phyloP scores from a whole-genome alignment of 495 filamentous ascomycete species.

The Patellaria atrata region DNA sequence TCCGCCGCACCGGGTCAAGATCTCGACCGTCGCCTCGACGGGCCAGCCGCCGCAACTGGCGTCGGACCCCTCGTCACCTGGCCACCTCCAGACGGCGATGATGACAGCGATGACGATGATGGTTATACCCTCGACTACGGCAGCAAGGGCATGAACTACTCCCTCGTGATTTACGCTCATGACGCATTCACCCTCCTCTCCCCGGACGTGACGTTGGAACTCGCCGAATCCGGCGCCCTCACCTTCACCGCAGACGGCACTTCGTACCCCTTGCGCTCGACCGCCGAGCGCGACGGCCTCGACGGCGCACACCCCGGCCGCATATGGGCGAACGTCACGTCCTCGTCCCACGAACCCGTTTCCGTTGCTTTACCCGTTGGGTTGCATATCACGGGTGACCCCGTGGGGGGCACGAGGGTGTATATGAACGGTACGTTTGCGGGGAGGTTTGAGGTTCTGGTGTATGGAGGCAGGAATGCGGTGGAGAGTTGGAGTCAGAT shows the following conservation, averaged over 20 bases:
- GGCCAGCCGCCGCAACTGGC: no score
- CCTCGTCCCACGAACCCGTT: constrained; percentile 23
- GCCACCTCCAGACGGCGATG: no score
- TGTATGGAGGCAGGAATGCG: constrained; percentile 38
- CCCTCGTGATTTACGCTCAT: background rate
- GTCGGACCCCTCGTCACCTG: no score
- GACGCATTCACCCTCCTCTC: constrained; percentile 30
- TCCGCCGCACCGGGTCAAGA: constrained; percentile 34
- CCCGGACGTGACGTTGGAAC: constrained; percentile 27
- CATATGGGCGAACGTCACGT: constrained; percentile 28
- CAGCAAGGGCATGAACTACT: no score
- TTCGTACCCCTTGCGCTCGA: constrained; percentile 36
- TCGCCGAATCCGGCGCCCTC: constrained; percentile 25
- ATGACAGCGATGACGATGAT: no score
- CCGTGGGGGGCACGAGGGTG: constrained; percentile 31
- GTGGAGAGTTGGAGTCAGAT: constrained; percentile 42
- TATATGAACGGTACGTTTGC: constrained; percentile 33
- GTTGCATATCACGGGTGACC: constrained; percentile 29
- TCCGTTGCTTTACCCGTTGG: constrained; percentile 11
- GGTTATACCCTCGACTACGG: no score
- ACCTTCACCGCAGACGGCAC: constrained; percentile 35
- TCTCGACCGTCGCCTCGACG: constrained; percentile 29
- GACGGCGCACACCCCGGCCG: constrained; percentile 27
- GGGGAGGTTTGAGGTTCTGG: constrained; percentile 40
- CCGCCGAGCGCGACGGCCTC: constrained; percentile 21